phyloP scores from a whole-genome alignment of 768 basidiomycete species.

The Psilocybe sp. region DNA sequence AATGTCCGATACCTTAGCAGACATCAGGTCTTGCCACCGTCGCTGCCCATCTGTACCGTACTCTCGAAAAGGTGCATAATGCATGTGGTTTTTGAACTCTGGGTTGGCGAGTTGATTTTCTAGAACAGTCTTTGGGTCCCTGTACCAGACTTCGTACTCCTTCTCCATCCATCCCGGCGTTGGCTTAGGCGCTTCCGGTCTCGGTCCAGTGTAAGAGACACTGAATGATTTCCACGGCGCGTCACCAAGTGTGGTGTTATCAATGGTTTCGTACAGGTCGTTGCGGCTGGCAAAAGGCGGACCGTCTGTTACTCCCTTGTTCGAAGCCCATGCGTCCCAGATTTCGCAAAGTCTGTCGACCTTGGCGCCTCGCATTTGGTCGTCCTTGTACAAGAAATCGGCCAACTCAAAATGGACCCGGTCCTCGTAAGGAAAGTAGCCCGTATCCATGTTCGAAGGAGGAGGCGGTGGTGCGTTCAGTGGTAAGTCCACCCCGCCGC shows the following conservation, averaged over 20 bases:
- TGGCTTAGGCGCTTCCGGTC: constrained; percentile 14
- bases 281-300: constrained; percentile 29
- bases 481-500: too few species aligned
- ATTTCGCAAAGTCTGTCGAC: too few species aligned
- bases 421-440: too few species aligned
- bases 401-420: too few species aligned
- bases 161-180: constrained; percentile 32
- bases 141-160: constrained; percentile 28
- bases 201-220: constrained; percentile 24
- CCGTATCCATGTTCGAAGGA: too few species aligned
- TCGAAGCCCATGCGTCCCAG: too few species aligned
- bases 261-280: constrained; percentile 32
- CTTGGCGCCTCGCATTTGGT: too few species aligned
- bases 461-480: too few species aligned
- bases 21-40: constrained; percentile 34
- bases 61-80: constrained; percentile 27
- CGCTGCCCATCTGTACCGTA: constrained; percentile 21
- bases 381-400: too few species aligned
- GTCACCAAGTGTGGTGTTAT: constrained; percentile 30
- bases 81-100: too few species aligned
- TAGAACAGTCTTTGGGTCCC: constrained; percentile 26
- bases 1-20: too few species aligned
- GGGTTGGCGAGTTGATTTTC: constrained; percentile 29
- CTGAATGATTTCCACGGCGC: constrained; percentile 34
- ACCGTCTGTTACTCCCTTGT: too few species aligned